Evolutionary conservation across 2,329 filamentous ascomycete genomes (phyloP).

Genomic region (Aspergillus persii): DNA sequence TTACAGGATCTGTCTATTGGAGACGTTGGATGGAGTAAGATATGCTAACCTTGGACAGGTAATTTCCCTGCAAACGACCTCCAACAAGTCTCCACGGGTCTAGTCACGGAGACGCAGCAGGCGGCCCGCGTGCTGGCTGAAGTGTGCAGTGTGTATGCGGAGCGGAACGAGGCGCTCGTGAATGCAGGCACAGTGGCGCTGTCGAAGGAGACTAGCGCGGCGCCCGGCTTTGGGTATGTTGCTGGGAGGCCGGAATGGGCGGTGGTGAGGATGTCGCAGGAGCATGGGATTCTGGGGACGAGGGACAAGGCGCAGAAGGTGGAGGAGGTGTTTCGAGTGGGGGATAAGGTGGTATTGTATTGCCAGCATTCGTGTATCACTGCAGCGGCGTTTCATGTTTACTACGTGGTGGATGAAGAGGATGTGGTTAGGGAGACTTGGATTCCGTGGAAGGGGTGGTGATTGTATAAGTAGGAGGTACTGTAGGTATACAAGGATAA

Average conservation of each 20-base stretch:
- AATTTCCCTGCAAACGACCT: constrained; percentile 69
- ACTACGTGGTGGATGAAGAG: constrained; percentile 63
- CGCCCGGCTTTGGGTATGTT: constrained; percentile 68
- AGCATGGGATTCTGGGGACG: constrained; percentile 72
- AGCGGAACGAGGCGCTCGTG: constrained; percentile 61
- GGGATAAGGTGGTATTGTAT: constrained; percentile 69
- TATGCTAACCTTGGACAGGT: constrained; percentile 7
- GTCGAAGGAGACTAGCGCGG: constrained; percentile 68
- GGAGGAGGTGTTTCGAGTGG: constrained; percentile 52
- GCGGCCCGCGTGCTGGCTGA: constrained; percentile 60
- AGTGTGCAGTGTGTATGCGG: constrained; percentile 65
- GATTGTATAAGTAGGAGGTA: too few relatives aligned
- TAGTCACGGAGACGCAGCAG: constrained; percentile 36
- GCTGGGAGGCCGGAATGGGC: constrained; percentile 60
- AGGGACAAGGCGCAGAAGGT: constrained; percentile 26
- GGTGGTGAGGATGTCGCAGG: constrained; percentile 70
- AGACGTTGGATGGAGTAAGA: not conserved
- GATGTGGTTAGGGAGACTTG: constrained; percentile 25
- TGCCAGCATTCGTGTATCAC: constrained; percentile 80
- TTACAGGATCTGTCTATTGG: not conserved
- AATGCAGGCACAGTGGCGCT: constrained; percentile 69
- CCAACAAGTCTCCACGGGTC: constrained; percentile 72
- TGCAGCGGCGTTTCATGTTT: constrained; percentile 67
- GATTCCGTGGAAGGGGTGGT: constrained; percentile 30
- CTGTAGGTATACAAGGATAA: too few relatives aligned